Conservation (phyloP, 352 stramenopile genomes). For the Peronospora belbahrii region DNA sequence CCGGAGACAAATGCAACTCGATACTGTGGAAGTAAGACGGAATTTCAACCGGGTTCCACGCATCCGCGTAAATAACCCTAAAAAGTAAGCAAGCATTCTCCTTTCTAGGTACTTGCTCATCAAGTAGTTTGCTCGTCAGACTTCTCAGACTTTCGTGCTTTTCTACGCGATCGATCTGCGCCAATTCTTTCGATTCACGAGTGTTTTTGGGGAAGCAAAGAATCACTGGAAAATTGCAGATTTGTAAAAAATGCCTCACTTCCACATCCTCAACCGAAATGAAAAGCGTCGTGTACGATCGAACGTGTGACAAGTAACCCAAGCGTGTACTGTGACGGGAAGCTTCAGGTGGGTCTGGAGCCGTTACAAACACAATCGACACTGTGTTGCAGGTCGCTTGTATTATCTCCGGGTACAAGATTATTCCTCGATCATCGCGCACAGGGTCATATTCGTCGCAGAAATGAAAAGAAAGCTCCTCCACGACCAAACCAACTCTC, state of each 20-base stretch:
- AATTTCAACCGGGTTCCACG: constrained; percentile 33
- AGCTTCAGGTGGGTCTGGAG: constrained; percentile 41
- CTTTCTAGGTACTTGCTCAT: constrained; percentile 30
- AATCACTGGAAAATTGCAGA: constrained; percentile 69
- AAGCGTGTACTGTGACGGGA: constrained; percentile 36
- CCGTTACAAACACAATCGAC: constrained; percentile 43
- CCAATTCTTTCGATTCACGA: constrained; percentile 19
- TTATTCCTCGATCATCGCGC: constrained; percentile 21
- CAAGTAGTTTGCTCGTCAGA: constrained; percentile 31
- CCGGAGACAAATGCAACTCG: constrained; percentile 46
- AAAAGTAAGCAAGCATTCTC: constrained; percentile 26
- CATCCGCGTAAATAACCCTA: constrained; percentile 53
- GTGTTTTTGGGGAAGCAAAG: constrained; percentile 39
- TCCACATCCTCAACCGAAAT: constrained; percentile 40
- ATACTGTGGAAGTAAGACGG: constrained; percentile 65
- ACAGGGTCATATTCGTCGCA: constrained; percentile 55
- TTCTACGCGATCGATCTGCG: constrained; percentile 29
- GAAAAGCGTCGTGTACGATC: constrained; percentile 52
- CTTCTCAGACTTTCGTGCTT: constrained; percentile 31
- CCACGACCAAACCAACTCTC: constrained; percentile 30
- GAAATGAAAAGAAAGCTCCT: constrained; percentile 47
- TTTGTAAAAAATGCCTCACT: constrained; percentile 61
- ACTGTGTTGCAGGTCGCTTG: constrained; percentile 27
- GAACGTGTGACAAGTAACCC: constrained; percentile 64
- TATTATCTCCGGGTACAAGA: constrained; percentile 58